Base-by-base conservation (phyloP, 2,329 filamentous ascomycete genomes). In the Mycosphaerella arachidis region DNA sequence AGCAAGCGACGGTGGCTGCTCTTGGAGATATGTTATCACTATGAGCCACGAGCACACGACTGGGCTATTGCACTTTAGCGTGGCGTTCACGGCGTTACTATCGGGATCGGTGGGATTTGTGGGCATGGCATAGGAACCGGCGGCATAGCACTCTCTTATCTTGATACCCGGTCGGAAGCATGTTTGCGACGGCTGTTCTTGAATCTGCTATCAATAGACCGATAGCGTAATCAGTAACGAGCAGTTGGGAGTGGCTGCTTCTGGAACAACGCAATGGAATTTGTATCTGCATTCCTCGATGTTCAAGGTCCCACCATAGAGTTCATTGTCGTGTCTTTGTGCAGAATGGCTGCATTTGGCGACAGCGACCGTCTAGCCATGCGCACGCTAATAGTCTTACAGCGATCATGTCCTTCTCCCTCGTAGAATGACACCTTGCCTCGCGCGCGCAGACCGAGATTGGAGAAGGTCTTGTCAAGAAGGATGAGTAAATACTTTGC, bases 201-300 rank as follows among this genome's bases (percentile, higher is more conserved):
- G 40, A 43, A 43, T 43, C 40, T 43, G 40, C 16, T 43, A 31
- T 31, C 50, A 20, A 52, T 29, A 31, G n/a, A 35, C 8, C 50
- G 56, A 59, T 51, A 50, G 56, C 54, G 50, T 56, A 55, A 57
- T 57, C 3, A 43, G 43, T 56, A 31, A 48, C 43, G 40, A 56
- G 54, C 54, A 48, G 30, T 56, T 16, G 54, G 40, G n/a, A 48
- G 12, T 31, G 31, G 50, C 40, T 10, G 35, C 35, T 8, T 35
- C 8, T 13, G 12, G 40, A 20, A 33, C 48, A 56, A 57, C 57
- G 46, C 55, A 57, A 53, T 31, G 58, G 54, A 60, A 54, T 60
- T 20, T 20, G 20, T 29, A 7, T 56, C 54, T 16, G 54, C 54
- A 56, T 56, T 56, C 54, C 45, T 56, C 27, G 18, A 27, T 53